phyloP scores from a whole-genome alignment of 345 rosid genomes.

The Eucalyptus sp. region DNA sequence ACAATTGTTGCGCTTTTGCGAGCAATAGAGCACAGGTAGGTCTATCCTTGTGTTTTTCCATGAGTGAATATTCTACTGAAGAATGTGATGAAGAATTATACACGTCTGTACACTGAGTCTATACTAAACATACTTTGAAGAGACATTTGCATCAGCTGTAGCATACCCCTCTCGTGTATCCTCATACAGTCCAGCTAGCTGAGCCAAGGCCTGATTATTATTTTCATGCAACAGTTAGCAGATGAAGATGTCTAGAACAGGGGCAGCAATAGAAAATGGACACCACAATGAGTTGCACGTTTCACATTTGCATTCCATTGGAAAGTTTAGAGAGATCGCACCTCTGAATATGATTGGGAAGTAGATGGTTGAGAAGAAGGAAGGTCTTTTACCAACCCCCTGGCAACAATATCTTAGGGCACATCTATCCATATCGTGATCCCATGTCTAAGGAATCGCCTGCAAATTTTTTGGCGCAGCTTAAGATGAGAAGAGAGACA shows the following conservation, averaged over 20 bases:
- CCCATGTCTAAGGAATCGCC: constrained; percentile 80
- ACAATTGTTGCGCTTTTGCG: not conserved
- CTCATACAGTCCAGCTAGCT: constrained; percentile 34
- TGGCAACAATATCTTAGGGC: constrained; percentile 55
- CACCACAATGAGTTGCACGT: not conserved
- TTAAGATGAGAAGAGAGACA: not conserved
- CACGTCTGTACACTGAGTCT: not conserved
- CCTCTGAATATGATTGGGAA: not conserved
- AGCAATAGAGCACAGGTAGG: not conserved
- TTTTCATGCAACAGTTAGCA: not conserved
- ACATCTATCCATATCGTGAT: constrained; percentile 83
- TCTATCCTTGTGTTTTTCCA: not conserved
- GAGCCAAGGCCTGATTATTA: constrained; percentile 19
- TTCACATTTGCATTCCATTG: not conserved
- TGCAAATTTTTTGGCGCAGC: constrained; percentile 1
- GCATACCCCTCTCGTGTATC: constrained; percentile 52
- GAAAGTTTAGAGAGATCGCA: not conserved
- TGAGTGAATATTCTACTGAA: not conserved
- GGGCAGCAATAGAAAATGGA: not conserved
- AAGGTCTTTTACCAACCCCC: constrained; percentile 4
- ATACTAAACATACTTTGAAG: constrained; percentile 33
- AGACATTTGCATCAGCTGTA: constrained; percentile 69
- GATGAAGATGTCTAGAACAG: not conserved
- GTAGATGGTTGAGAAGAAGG: not conserved
- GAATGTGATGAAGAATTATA: not conserved